phyloP scores from a whole-genome alignment of 2,329 filamentous ascomycete species.

The Aspergillus sp. region DNA sequence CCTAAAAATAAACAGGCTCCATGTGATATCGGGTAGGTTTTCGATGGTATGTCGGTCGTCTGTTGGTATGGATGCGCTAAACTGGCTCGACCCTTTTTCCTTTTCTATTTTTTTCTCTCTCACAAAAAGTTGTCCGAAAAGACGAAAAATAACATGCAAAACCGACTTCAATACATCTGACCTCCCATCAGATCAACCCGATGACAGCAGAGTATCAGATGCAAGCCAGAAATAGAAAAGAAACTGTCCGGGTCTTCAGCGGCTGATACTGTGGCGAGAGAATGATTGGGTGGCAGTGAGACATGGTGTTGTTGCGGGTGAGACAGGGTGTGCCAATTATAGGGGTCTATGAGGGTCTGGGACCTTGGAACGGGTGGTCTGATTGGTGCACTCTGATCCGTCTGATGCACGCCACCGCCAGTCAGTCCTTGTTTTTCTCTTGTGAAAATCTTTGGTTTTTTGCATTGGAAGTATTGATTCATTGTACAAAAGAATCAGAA shows the following conservation, averaged over 20 bases:
- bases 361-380: conserved; percentile 9
- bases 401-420: conserved; percentile 15
- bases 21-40: background rate
- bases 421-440: background rate
- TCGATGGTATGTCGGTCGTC: background rate
- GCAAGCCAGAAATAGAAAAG: conserved; percentile 4
- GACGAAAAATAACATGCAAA: too few species aligned
- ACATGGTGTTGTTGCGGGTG: conserved; percentile 9
- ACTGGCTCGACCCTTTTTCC: too few species aligned
- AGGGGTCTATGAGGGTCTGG: conserved; percentile 16
- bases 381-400: too few species aligned
- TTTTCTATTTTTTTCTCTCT: too few species aligned
- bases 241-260: background rate
- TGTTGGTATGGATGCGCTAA: too few species aligned
- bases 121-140: too few species aligned
- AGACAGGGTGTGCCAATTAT: conserved; percentile 25
- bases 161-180: too few species aligned
- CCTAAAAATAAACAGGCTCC: background rate
- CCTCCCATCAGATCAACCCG: too few species aligned
- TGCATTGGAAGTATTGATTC: background rate
- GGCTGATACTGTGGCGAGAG: too few species aligned
- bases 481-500: too few species aligned
- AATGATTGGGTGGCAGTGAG: background rate
- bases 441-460: background rate
- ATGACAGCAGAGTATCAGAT: too few species aligned